Evolutionary conservation across 106 monocot genomes (phyloP), one percentile per base, ranked within the genome.

Genomic region (Dioscorea alata): DNA sequence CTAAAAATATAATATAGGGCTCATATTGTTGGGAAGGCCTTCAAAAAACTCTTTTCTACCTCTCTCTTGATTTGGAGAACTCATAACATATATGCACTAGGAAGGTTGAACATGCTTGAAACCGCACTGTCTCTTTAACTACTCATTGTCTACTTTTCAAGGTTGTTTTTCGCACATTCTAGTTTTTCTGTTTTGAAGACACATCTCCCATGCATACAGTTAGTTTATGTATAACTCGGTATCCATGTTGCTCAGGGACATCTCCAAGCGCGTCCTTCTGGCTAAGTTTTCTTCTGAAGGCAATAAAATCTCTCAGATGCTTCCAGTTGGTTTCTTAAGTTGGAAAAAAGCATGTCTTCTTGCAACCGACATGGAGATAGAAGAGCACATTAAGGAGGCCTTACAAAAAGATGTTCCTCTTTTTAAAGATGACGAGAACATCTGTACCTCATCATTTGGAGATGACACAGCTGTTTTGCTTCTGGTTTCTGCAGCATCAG

Each of bases 401-500:
- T 57, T 60, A 28, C 50, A n/a, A 18, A 71, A 57, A 77, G 57
- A 66, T 65, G 24, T 52, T 24, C 54, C 35, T 22, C 52, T 28
- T 28, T 58, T 12, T 59, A 34, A 77, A 69, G 20, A 35, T 62
- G 69, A 35, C 25, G 56, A 67, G 61, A 56, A 62, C 21, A 23
- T 31, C 23, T 65, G 25, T 32, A 32, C 58, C 15, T 56, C 74
- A 58, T 49, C 48, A 31, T 48, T 33, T 33, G 68, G 62, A 34
- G 54, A 79, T 70, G 71, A 80, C 67, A 32, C 77, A 75, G 84
- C 89, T 50, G 59, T 93, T 71, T 89, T 79, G 77, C 25, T 93
- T 61, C 72, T 93, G 56, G 76, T 89, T 71, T 83, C 71, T 70
- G 73, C 78, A 74, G 64, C 75, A 72, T 77, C 79, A 25, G 73